A percentile compares a stretch with the other conserved stretches of the same genome.
These are phyloP conservation scores for Phascolomyces articulosus DNA, from an alignment of 371 early-diverging fungal genomes.

Conservation along the genomic window DNA sequence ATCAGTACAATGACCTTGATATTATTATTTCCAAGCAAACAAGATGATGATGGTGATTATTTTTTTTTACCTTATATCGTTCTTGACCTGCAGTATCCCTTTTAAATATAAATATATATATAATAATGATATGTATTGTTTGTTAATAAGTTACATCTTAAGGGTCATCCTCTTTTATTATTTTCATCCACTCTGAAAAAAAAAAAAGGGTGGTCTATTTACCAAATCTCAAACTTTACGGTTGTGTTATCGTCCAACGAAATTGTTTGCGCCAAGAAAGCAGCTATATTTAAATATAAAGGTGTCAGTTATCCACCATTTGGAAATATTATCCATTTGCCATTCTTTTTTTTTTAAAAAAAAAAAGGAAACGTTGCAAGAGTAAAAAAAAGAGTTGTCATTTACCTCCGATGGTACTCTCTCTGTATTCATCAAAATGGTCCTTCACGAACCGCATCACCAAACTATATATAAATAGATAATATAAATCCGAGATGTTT, in stretches of 20 bases:
- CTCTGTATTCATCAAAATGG: slow-evolving; percentile 97
- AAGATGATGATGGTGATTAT: no score
- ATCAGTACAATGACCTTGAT: no score
- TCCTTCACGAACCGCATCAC: slow-evolving; percentile 97
- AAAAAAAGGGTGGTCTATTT: no score
- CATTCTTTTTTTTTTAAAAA: no score
- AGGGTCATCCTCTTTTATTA: no score
- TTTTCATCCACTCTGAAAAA: no score
- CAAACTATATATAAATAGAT: slow-evolving; percentile 52
- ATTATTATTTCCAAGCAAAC: no score
- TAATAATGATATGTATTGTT: no score
- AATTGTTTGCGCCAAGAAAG: slow-evolving; percentile 82
- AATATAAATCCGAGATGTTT: not conserved
- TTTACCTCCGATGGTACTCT: slow-evolving; percentile 96
- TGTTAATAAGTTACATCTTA: no score
- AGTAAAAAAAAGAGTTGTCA: not conserved
- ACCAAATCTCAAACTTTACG: slow-evolving; percentile 90
- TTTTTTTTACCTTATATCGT: slow-evolving; percentile 76
- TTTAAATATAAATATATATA: slow-evolving; percentile 6
- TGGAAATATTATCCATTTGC: no score
- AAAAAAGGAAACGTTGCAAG: no score
- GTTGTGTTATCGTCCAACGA: slow-evolving; percentile 71
- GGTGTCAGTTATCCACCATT: no score
- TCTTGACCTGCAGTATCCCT: slow-evolving; percentile 97
- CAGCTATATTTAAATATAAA: slow-evolving; percentile 54